A percentile compares a stretch with the other conserved stretches of the same genome.
These are phyloP conservation scores for Candolleomyces eurysporus DNA, from an alignment of 768 basidiomycete species.

Conservation along the genomic window DNA sequence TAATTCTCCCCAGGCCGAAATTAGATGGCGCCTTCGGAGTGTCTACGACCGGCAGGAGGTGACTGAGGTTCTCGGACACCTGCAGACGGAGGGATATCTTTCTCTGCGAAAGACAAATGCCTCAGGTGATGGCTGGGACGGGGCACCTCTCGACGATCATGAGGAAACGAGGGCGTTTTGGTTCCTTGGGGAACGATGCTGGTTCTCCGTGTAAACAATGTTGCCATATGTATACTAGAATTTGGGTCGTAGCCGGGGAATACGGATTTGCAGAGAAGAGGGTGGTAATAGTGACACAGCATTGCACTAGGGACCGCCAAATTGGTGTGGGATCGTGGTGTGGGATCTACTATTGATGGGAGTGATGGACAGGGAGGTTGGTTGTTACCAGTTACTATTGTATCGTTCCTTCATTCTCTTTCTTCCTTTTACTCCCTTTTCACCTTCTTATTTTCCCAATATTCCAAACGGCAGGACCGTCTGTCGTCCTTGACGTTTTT, in stretches of 20 bases:
- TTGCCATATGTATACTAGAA: no score
- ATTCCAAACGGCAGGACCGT: constrained; percentile 20
- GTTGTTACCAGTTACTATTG: constrained; percentile 12
- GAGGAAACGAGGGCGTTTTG: constrained; percentile 55
- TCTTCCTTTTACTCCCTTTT: constrained; percentile 17
- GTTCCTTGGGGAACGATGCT: constrained; percentile 56
- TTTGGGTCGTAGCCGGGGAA: constrained; percentile 1
- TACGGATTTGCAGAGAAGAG: constrained; percentile 7
- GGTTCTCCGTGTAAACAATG: constrained; percentile 57
- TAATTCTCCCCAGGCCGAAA: constrained; percentile 48
- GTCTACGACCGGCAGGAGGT: constrained; percentile 79
- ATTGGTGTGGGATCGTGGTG: constrained; percentile 7
- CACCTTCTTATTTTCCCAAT: constrained; percentile 21
- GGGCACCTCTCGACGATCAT: constrained; percentile 40
- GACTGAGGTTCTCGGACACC: constrained; percentile 53
- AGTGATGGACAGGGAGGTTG: constrained; percentile 2
- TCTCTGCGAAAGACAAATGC: constrained; percentile 29
- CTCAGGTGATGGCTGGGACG: background rate
- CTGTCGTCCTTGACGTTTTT: constrained; percentile 10
- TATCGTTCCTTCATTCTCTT: constrained; percentile 14
- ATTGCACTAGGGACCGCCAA: background rate
- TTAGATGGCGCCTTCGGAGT: constrained; percentile 67
- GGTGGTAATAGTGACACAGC: background rate
- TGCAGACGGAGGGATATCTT: constrained; percentile 48
- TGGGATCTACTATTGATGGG: constrained; percentile 7